phyloP scores from a whole-genome alignment of 352 stramenopile species.

The Albugo candida region DNA sequence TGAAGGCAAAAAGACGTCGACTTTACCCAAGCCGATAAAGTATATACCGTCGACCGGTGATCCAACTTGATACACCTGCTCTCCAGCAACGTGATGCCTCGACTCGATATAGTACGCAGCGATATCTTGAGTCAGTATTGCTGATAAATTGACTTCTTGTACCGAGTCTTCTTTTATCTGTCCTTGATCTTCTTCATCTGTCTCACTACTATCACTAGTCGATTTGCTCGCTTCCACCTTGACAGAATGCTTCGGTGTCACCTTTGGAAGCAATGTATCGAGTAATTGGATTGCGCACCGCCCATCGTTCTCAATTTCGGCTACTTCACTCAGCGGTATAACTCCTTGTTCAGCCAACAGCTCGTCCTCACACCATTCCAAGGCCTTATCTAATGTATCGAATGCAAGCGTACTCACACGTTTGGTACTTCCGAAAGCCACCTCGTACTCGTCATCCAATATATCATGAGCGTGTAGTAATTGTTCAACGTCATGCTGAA shows the following conservation, averaged over 20 bases:
- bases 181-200: constrained; percentile 4
- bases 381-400: constrained; percentile 56
- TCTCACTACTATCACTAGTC: constrained; percentile 1
- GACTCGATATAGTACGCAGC: constrained; percentile 54
- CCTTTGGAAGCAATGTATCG: constrained; percentile 33
- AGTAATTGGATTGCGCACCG: constrained; percentile 32
- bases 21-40: constrained; percentile 69
- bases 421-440: constrained; percentile 8
- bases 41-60: constrained; percentile 41
- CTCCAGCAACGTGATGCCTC: constrained; percentile 27
- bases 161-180: constrained; percentile 6
- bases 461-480: constrained; percentile 64
- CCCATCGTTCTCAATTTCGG: constrained; percentile 12
- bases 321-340: constrained; percentile 38
- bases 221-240: neutral
- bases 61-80: constrained; percentile 51
- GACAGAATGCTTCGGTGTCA: neutral
- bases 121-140: constrained; percentile 31
- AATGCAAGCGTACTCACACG: constrained; percentile 47
- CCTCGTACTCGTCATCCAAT: constrained; percentile 33
- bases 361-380: constrained; percentile 78
- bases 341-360: constrained; percentile 50
- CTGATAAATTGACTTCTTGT: constrained; percentile 2
- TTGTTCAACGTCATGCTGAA: constrained; percentile 43
- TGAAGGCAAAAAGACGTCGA: constrained; percentile 70